Conservation (phyloP, 2,329 filamentous ascomycete species). For the Ustulina deusta region DNA sequence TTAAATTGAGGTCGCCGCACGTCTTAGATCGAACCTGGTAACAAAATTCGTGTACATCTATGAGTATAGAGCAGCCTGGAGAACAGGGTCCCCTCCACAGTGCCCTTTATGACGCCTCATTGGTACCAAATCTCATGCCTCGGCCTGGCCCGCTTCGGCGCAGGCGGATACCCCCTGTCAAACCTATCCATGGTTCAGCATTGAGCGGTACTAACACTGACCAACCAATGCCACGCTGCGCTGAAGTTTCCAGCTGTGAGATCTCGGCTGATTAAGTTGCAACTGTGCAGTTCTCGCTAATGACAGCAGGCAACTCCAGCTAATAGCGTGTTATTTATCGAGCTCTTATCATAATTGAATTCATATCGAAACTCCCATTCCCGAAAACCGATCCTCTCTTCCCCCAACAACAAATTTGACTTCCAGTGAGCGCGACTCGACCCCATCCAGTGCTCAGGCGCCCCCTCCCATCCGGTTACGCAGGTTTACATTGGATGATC, state of each 20-base stretch:
- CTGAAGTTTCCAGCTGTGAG: slow-evolving; percentile 10
- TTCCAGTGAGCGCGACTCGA: neutral
- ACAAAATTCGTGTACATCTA: neutral
- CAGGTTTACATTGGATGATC: neutral
- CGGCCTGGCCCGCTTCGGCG: slow-evolving; percentile 17
- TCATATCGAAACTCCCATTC: neutral
- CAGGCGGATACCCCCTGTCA: slow-evolving; percentile 27
- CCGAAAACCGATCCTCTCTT: neutral
- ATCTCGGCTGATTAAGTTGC: slow-evolving; percentile 10
- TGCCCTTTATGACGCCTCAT: neutral
- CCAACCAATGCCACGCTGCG: slow-evolving; percentile 24
- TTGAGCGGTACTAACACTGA: neutral
- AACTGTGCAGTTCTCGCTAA: slow-evolving; percentile 10
- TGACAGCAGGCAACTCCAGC: neutral
- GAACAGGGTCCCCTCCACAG: neutral
- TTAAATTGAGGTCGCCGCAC: too few relatives aligned
- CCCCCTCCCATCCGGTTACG: neutral
- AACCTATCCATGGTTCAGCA: slow-evolving; percentile 3
- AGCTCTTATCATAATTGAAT: neutral
- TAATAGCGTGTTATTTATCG: neutral
- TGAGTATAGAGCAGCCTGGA: neutral
- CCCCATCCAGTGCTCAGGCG: neutral
- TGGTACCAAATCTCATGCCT: slow-evolving; percentile 11
- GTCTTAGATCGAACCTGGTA: neutral
- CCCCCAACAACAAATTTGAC: neutral